A percentile compares a stretch with the other conserved stretches of the same genome.
Evolutionary conservation across 2,329 filamentous ascomycete genomes (phyloP).

Genomic region (Macrophomina tecta): DNA sequence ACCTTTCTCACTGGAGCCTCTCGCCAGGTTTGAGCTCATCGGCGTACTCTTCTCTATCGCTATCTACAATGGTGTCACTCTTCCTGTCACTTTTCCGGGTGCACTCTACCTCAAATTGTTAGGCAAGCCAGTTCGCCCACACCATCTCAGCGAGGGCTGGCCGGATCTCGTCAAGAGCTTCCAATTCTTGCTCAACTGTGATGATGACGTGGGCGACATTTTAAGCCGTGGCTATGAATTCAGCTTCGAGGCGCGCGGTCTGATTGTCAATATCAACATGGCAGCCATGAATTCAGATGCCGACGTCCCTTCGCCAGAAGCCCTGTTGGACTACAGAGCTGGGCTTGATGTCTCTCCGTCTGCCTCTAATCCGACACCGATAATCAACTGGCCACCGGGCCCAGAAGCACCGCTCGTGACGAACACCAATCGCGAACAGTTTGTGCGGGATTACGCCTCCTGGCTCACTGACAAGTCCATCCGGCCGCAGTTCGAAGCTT

Average conservation of each 20-base stretch:
- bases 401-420: conserved; percentile 76
- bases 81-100: conserved; percentile 87
- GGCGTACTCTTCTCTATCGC: conserved; percentile 89
- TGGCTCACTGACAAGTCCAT: conserved; percentile 84
- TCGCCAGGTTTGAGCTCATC: conserved; percentile 89
- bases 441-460: conserved; percentile 81
- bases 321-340: conserved; percentile 3
- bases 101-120: conserved; percentile 84
- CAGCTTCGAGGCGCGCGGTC: conserved; percentile 66
- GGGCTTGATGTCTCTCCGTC: not conserved
- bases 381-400: conserved; percentile 30
- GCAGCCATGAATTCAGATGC: conserved; percentile 33
- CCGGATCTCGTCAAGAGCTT: conserved; percentile 79
- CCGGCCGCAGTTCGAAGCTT: conserved; percentile 77
- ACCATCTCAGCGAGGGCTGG: conserved; percentile 90
- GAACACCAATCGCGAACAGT: conserved; percentile 76
- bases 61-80: conserved; percentile 88
- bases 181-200: conserved; percentile 76
- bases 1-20: conserved; percentile 78
- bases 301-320: not conserved
- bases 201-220: conserved; percentile 79
- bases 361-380: not conserved
- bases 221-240: conserved; percentile 89
- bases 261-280: conserved; percentile 62
- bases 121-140: conserved; percentile 70